Conservation (phyloP, 352 stramenopile species). For the Globisporangium paroecandrum region DNA sequence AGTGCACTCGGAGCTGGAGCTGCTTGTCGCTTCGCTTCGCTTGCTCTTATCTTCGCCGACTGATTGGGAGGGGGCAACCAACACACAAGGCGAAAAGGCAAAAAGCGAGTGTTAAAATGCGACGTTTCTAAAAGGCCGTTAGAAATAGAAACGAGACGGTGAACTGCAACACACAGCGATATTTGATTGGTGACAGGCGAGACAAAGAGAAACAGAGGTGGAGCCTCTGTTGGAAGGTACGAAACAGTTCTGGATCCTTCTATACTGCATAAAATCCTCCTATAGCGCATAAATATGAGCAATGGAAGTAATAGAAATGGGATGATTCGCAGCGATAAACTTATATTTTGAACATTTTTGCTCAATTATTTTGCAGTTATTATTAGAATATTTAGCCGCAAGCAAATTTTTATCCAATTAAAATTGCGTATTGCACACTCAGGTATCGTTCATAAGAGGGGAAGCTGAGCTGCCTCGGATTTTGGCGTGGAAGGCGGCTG, state of each 20-base stretch:
- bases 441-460: neutral
- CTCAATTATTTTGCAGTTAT: no score
- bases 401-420: neutral
- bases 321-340: neutral
- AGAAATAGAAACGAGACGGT: conserved; percentile 16
- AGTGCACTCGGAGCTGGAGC: neutral
- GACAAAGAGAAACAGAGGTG: neutral
- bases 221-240: neutral
- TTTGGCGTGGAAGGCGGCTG: neutral
- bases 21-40: neutral
- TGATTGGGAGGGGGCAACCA: neutral
- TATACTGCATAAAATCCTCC: neutral
- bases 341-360: neutral
- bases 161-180: neutral
- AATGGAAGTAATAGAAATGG: neutral
- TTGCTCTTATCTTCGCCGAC: conserved; percentile 13
- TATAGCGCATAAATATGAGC: neutral
- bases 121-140: neutral
- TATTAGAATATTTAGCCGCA: neutral
- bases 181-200: conserved; percentile 15
- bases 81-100: neutral
- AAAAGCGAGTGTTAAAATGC: neutral
- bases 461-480: neutral
- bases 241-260: neutral
- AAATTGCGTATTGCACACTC: neutral